Evolutionary conservation across 257 asterid species (phyloP).

Genomic region (Cynanchum wilfordii): DNA sequence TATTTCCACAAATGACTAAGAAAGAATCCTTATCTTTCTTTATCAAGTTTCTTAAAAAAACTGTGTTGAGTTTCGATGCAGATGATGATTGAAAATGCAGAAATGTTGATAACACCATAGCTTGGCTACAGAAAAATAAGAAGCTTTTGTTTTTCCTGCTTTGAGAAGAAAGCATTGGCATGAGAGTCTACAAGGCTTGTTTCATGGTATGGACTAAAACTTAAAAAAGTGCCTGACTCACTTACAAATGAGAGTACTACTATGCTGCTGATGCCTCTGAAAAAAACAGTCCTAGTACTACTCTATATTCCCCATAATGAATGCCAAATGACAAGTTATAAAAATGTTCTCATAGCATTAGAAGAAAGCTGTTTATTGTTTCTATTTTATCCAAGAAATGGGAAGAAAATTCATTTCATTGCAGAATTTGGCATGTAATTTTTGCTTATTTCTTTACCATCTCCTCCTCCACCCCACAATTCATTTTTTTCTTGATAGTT

Average conservation of each 20-base stretch:
- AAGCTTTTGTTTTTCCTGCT: constrained; percentile 4
- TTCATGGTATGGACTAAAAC: neutral
- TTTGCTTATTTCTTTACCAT: neutral
- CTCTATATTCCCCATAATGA: neutral
- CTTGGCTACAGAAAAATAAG: neutral
- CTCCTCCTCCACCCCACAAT: no score
- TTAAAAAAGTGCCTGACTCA: neutral
- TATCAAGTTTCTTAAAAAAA: no score
- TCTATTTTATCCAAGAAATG: constrained; percentile 1
- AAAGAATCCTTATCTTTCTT: no score
- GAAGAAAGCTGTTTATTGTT: constrained; percentile 22
- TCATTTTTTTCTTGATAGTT: neutral
- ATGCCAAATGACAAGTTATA: neutral
- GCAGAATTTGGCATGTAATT: constrained; percentile 3
- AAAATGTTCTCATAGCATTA: constrained; percentile 16
- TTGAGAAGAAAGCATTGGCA: neutral
- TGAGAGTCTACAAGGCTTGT: neutral
- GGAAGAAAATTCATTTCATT: neutral
- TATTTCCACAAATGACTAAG: no score
- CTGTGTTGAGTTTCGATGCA: neutral
- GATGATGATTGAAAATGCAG: constrained; percentile 32
- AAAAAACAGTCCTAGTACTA: neutral
- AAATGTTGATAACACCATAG: constrained; percentile 8
- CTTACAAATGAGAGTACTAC: neutral
- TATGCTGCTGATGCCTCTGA: neutral